These are phyloP conservation scores for Phytomonas serpens DNA, from an alignment of 208 protist species.

Conservation along the genomic window DNA sequence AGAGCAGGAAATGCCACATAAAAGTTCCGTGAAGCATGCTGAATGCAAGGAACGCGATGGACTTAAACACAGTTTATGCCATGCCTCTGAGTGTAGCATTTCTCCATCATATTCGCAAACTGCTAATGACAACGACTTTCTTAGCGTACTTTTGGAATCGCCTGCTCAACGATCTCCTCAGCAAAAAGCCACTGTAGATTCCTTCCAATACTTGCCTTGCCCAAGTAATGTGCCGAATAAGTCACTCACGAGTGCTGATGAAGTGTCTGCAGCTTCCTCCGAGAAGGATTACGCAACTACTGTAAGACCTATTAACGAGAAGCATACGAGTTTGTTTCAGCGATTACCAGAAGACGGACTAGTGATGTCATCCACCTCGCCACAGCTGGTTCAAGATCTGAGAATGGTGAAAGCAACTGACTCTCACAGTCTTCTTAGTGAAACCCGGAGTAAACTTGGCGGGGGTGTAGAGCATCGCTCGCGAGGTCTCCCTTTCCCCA, in stretches of 20 bases:
- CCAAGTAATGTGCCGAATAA: neutral
- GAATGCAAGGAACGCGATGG: neutral
- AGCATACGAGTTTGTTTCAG: neutral
- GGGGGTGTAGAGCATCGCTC: neutral
- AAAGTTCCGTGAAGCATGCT: neutral
- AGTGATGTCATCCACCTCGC: neutral
- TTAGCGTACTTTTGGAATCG: neutral
- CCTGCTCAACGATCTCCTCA: neutral
- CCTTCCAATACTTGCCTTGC: neutral
- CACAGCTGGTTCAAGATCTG: neutral
- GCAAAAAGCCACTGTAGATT: neutral
- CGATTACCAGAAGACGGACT: neutral
- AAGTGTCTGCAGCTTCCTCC: neutral
- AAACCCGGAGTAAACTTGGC: neutral
- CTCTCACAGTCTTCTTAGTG: neutral
- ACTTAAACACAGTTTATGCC: neutral
- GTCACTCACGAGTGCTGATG: neutral
- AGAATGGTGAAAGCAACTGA: neutral
- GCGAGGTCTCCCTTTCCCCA: neutral
- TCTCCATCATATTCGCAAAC: neutral
- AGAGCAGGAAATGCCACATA: neutral
- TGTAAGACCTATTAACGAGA: neutral
- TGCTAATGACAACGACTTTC: neutral
- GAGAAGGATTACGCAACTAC: neutral
- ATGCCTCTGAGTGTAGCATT: neutral